Percentiles rank a stretch among this genome's conserved stretches.
phyloP scores from a whole-genome alignment of 2,329 filamentous ascomycete genomes.

The Paecilomyces sp. region DNA sequence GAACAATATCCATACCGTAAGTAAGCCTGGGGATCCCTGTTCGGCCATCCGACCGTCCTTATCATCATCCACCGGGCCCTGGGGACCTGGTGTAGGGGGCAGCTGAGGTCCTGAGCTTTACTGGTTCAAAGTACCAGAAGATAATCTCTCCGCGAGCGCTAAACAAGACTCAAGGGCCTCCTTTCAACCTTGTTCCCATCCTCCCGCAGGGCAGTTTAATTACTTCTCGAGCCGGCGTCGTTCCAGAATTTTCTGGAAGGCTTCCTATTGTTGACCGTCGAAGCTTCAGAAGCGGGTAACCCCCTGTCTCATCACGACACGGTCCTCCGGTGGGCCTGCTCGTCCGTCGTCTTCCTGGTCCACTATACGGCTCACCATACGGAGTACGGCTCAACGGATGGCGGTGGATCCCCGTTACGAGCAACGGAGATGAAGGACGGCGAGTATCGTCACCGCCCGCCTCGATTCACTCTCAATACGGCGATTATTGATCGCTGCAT shows the following conservation, averaged over 20 bases:
- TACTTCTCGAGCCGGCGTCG: not conserved
- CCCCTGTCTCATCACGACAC: not conserved
- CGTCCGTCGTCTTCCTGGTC: not conserved
- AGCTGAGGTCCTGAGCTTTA: not conserved
- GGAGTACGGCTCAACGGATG: not conserved
- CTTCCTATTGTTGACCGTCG: not conserved
- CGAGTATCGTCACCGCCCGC: not conserved
- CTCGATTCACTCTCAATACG: not conserved
- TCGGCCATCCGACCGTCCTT: not conserved
- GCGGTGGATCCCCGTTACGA: not conserved
- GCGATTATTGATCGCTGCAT: not conserved
- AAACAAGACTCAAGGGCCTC: not conserved
- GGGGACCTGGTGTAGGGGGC: not conserved
- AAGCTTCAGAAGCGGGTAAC: not conserved
- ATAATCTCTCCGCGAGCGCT: not conserved
- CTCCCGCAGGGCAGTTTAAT: not conserved
- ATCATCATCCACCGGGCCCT: not conserved
- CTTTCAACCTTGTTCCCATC: not conserved
- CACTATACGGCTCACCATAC: not conserved
- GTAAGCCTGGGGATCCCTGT: not conserved
- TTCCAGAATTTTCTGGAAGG: conserved; percentile 1
- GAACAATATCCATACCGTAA: not conserved
- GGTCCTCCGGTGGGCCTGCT: not conserved
- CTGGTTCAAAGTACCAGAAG: not conserved
- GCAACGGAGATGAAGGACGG: not conserved